phyloP scores from a whole-genome alignment of 2,329 filamentous ascomycete genomes.

The Trichocomaceae sp. region DNA sequence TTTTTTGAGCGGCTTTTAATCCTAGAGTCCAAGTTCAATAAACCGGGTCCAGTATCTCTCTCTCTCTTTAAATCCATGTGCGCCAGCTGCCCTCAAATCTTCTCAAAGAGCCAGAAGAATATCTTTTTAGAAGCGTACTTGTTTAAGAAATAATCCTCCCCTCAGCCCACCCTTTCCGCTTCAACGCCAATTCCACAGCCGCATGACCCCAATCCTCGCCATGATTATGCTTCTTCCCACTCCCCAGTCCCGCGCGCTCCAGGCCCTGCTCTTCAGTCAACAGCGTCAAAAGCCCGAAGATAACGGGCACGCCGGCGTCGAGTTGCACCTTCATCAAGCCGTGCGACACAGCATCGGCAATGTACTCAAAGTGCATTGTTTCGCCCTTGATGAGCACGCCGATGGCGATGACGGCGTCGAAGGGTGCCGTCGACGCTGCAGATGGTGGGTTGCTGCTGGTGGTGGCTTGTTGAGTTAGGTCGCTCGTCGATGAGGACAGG shows the following conservation, averaged over 20 bases:
- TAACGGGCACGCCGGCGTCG: conserved; percentile 78
- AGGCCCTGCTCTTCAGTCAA: conserved; percentile 81
- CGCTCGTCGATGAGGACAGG: conserved; percentile 57
- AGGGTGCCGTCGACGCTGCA: conserved; percentile 46
- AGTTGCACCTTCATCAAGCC: conserved; percentile 92
- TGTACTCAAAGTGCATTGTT: conserved; percentile 99
- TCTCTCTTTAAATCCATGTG: too few species aligned
- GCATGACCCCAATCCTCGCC: conserved; percentile 94
- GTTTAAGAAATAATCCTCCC: conserved; percentile 47
- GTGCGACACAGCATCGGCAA: conserved; percentile 81
- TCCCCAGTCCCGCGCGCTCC: conserved; percentile 69
- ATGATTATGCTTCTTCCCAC: conserved; percentile 66
- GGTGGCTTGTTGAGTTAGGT: conserved; percentile 49
- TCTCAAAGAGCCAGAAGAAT: neutral
- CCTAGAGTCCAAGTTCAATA: neutral
- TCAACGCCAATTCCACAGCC: conserved; percentile 87
- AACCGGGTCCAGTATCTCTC: too few species aligned
- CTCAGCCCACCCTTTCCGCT: conserved; percentile 74
- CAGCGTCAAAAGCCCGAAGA: conserved; percentile 88
- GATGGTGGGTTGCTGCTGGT: conserved; percentile 27
- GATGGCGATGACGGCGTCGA: conserved; percentile 91
- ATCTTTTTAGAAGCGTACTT: too few species aligned
- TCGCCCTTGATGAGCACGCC: conserved; percentile 97
- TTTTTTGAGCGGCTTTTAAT: neutral
- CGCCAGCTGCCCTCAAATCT: neutral